These are phyloP conservation scores for Dalbergia cochinchinensis DNA, from an alignment of 306 rosid species.

Conservation along the genomic window DNA sequence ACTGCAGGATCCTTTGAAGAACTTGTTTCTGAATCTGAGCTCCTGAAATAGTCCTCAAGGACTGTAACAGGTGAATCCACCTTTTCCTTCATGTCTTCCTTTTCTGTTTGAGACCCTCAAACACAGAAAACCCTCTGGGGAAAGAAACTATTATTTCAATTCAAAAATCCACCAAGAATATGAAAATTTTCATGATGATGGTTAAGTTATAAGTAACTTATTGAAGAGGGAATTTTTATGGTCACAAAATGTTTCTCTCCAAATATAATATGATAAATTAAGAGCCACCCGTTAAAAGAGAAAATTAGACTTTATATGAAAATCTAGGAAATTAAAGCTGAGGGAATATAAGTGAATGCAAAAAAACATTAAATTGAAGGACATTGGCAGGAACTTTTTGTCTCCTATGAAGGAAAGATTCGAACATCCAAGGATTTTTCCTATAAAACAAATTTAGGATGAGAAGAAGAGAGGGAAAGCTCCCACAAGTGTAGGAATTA, in stretches of 20 bases:
- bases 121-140: not conserved
- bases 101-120: constrained; percentile 18
- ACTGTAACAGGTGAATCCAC: constrained; percentile 80
- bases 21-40: constrained; percentile 85
- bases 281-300: constrained; percentile 23
- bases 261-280: constrained; percentile 36
- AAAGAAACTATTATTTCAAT: constrained; percentile 16
- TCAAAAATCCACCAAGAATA: constrained; percentile 45
- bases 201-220: constrained; percentile 30
- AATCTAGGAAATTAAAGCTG: not conserved
- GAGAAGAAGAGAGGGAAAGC: not conserved
- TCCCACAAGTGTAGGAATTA: constrained; percentile 40
- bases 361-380: constrained; percentile 20
- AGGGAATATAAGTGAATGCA: constrained; percentile 10
- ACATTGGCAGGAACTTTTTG: not conserved
- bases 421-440: constrained; percentile 2
- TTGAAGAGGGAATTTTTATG: constrained; percentile 18
- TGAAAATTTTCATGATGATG: constrained; percentile 36
- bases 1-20: constrained; percentile 62
- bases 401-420: constrained; percentile 1
- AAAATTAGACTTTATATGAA: not conserved
- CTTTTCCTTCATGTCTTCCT: constrained; percentile 66
- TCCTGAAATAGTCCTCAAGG: constrained; percentile 85
- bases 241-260: not conserved
- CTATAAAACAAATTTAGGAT: not conserved